phyloP scores from a whole-genome alignment of 2,329 filamentous ascomycete species.

The Fusarium sp. region DNA sequence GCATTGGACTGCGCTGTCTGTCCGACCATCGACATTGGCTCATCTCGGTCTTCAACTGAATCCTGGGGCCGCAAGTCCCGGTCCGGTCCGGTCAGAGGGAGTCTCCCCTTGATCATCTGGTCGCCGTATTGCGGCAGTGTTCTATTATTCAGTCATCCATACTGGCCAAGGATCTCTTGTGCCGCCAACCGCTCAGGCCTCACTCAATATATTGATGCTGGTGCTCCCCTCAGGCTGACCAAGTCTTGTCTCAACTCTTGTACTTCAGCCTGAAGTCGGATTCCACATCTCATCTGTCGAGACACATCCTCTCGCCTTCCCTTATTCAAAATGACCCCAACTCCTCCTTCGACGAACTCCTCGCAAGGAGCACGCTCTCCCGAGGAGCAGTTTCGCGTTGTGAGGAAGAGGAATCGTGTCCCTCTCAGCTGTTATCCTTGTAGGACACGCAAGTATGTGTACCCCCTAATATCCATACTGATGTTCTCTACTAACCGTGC shows the following conservation, averaged over 20 bases:
- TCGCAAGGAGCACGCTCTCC: conserved; percentile 83
- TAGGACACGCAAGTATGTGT: conserved; percentile 85
- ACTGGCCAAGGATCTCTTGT: background rate
- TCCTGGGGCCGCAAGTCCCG: conserved; percentile 29
- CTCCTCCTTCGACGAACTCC: conserved; percentile 80
- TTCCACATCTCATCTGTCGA: conserved; percentile 38
- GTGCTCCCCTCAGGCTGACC: conserved; percentile 31
- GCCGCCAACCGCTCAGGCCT: conserved; percentile 16
- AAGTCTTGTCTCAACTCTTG: conserved; percentile 24
- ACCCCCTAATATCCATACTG: conserved; percentile 27
- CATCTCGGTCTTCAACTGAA: conserved; percentile 10
- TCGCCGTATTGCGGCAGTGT: conserved; percentile 28
- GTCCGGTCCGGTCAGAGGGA: conserved; percentile 11
- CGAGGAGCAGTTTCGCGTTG: conserved; percentile 86
- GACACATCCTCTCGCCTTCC: conserved; percentile 36
- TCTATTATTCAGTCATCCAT: conserved; percentile 16
- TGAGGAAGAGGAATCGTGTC: conserved; percentile 91
- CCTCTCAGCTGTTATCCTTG: conserved; percentile 93
- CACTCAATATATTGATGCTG: conserved; percentile 44
- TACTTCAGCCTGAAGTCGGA: conserved; percentile 20
- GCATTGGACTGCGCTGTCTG: background rate
- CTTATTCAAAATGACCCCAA: conserved; percentile 72
- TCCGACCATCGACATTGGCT: conserved; percentile 10
- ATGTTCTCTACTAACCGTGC: conserved; percentile 48
- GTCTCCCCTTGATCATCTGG: conserved; percentile 5